Base-by-base conservation (phyloP, 1,284 basidiomycete genomes). In the Marasmius fiardii region DNA sequence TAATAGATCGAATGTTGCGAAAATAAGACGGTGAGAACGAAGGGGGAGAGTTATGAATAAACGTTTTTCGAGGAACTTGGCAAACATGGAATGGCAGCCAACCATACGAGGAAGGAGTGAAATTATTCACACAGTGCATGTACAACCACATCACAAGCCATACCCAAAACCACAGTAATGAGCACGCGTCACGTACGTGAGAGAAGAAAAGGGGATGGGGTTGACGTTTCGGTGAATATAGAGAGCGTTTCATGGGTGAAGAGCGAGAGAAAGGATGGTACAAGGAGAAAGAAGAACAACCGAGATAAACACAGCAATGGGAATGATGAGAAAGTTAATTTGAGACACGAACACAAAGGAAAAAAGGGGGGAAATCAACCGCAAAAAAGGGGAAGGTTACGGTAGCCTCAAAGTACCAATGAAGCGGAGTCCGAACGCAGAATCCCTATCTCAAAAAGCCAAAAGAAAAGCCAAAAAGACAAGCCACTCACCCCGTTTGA, bases 401-500 rank as follows among this genome's bases (percentile, higher is more conserved):
- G 39, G n/a, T 16, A 14, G n/a, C 39, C 16, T 41, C 39, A 16
- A 16, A 41, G 14, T 14, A 18, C 14, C 11, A 20, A 7, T 41
- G n/a, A 41, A 16, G 14, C 16, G 39, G n/a, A 2, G n/a, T 7
- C 16, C n/a, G 39, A 20, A 45, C 11, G 16, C 23, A 24, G n/a
- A 45, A 45, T 28, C 26, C 28, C 1, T n/a, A 20, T 11, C 33
- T 31, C 21, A 35, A 45, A 31, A 35, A 18, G 45, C 50, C 48
- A 54, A 37, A 52, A 20, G 34, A 50, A 21, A 43, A 50, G 41
- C 48, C 50, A 51, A 54, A 37, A 52, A 20, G 34, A 50, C 16
- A 43, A 50, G 41, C 57, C 21, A 43, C 55, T 53, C 33, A 58
- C 57, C 43, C 58, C 53, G 41, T 34, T 31, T 20, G 51, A 47